Conservation (phyloP, 257 asterid genomes). For the Petunia secreta region DNA sequence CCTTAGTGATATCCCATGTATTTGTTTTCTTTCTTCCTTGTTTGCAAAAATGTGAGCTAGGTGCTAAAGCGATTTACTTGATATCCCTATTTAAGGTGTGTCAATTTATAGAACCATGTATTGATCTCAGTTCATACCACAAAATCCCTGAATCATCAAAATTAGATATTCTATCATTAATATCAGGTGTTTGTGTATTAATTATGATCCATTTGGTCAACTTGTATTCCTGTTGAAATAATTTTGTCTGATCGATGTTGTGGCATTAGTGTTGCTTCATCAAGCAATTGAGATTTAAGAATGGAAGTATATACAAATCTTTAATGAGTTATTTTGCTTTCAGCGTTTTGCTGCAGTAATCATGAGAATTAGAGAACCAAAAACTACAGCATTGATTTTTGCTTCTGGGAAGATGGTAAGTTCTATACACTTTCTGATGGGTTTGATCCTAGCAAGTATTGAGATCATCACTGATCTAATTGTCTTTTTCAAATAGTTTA, state of each 20-base stretch:
- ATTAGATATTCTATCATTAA: neutral
- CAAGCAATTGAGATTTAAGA: neutral
- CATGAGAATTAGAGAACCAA: constrained; percentile 81
- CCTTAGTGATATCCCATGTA: neutral
- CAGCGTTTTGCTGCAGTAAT: constrained; percentile 89
- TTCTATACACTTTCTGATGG: neutral
- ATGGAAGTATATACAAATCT: constrained; percentile 1
- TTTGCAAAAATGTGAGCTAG: neutral
- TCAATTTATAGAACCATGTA: neutral
- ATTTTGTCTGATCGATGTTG: constrained; percentile 4
- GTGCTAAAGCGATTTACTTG: neutral
- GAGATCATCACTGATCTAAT: neutral
- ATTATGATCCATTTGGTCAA: neutral
- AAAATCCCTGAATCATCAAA: neutral
- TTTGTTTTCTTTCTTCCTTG: neutral
- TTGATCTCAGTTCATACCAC: neutral
- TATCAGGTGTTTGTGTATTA: neutral
- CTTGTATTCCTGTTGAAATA: neutral
- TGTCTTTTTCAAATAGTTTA: neutral
- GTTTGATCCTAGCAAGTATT: neutral
- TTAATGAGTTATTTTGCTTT: constrained; percentile 28
- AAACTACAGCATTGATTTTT: constrained; percentile 69
- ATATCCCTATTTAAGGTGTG: neutral
- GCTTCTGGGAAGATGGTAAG: constrained; percentile 83
- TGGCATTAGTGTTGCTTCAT: neutral